Evolutionary conservation across 768 basidiomycete genomes (phyloP), one percentile per base, ranked within the genome.

Genomic region (Leccinum subtestaceum): DNA sequence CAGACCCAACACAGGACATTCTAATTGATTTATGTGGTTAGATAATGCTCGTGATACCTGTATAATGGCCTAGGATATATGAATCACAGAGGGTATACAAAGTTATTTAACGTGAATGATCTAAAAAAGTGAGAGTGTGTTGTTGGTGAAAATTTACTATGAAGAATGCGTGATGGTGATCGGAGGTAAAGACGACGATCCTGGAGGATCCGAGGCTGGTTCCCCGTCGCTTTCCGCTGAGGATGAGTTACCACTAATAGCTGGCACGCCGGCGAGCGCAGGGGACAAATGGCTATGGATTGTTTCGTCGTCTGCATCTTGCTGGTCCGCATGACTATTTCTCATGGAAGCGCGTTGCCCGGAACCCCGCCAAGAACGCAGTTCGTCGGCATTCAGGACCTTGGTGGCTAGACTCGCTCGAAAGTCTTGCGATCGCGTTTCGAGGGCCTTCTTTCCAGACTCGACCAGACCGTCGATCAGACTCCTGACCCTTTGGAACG

Each of bases 371-470:
- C 87, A 88, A 13, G 78, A 76, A 48, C 83, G 81, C 52, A 89
- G 79, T 67, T 93, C 91, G 61, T 89, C 86, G 47, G 86, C 84
- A 56, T 80, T 85, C 17, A 93, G 76, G 8, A 93, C 91, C 69
- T 89, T 89, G 19, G 86, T 78, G 3, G 75, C 76, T 11, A 81
- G 72, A 63, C 77, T 79, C 19, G 71, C 68, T 27, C 74, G 73
- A 54, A 85, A 82, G 63, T 89, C 86, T 32, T 77, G 76, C 1
- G 81, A 73, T 25, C 77, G 82, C 36, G 73, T 75, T 64, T 85
- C 84, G n/a, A 93, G 78, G 2, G 91, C 91, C 21, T 71, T 73
- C 63, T 77, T 78, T 2, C 86, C 89, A 2, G 78, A 70, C 36
- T 81, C 78, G 23, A 93, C 72, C 12, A 94, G 76, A 13, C 64